Evolutionary conservation across 2,329 filamentous ascomycete genomes (phyloP).

Genomic region (Aspergillus japonicus): DNA sequence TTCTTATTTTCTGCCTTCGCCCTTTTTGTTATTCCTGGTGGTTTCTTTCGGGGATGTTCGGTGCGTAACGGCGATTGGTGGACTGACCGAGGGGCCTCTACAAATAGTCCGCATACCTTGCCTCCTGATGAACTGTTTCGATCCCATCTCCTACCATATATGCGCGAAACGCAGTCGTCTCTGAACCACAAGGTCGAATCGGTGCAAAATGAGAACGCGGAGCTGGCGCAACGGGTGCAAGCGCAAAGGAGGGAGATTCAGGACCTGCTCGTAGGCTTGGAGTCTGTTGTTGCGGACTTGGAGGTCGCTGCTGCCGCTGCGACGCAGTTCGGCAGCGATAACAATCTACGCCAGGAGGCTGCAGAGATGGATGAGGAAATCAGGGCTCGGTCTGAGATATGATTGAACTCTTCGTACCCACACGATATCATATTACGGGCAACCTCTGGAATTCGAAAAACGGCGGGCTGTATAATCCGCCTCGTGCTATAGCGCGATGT

Average conservation of each 20-base stretch:
- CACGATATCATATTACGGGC: not conserved
- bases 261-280: conserved; percentile 53
- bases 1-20: conserved; percentile 17
- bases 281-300: conserved; percentile 57
- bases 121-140: conserved; percentile 56
- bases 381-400: conserved; percentile 29
- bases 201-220: conserved; percentile 54
- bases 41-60: not conserved
- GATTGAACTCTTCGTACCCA: conserved; percentile 13
- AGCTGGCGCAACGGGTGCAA: conserved; percentile 51
- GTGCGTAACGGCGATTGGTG: not conserved
- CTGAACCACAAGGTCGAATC: conserved; percentile 51
- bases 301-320: conserved; percentile 51
- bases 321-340: conserved; percentile 37
- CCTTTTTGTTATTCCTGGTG: not conserved
- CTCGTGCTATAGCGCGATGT: not conserved
- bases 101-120: conserved; percentile 56
- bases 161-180: conserved; percentile 51
- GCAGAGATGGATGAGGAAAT: conserved; percentile 46
- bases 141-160: conserved; percentile 59
- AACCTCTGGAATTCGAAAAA: not conserved
- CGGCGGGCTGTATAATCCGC: not conserved
- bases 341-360: conserved; percentile 42
- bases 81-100: conserved; percentile 1
- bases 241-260: conserved; percentile 59